Base-by-base conservation (phyloP, 2,329 filamentous ascomycete species). In the Ascochyta rabiei region DNA sequence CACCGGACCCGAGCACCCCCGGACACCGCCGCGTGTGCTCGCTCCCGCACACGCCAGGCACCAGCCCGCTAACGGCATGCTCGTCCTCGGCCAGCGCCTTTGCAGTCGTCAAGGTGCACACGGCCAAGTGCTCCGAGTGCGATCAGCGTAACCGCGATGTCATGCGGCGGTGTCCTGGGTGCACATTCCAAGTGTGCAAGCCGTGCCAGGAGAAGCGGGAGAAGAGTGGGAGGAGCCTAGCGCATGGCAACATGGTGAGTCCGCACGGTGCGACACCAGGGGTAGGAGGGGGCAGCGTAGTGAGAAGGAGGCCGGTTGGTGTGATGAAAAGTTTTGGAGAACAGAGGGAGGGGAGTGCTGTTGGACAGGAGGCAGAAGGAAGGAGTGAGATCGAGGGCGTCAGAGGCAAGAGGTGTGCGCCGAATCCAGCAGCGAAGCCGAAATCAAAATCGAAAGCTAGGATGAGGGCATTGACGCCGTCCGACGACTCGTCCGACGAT, bases 61-160 rank as follows among this genome's bases (percentile, higher is more conserved):
- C 46, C 24, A 56, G 50, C 34, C 35, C 38, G 18, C 23, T 42
- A 1, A 28, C 10, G 2, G 7, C 38, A 4, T 73, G 70, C 50
- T 60, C 61, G 1, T 45, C 59, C 0, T 59, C 69, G 61, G 48
- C 63, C 19, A 19, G 60, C 15, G 45, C 67, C 53, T 67, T 72
- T 48, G 48, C 23, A 0, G 44, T 47, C 9, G 56, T 75, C 23
- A 59, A 35, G 0, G 68, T 74, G 7, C 72, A 72, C 40, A 75
- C 73, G 0, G 72, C 73, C n/a, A 75, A 75, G 46, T 75, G 73
- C 45, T 68, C 69, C 2, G 63, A 64, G 15, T 75, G 73, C 57
- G 72, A 75, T 42, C 42, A 59, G 37, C 68, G 72, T 13, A 75
- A 75, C 38, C 64, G 53, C 38, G 61, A 59, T 10, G 62, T 51